phyloP scores from a whole-genome alignment of 306 rosid species.

The Pyrus bretschneideri region DNA sequence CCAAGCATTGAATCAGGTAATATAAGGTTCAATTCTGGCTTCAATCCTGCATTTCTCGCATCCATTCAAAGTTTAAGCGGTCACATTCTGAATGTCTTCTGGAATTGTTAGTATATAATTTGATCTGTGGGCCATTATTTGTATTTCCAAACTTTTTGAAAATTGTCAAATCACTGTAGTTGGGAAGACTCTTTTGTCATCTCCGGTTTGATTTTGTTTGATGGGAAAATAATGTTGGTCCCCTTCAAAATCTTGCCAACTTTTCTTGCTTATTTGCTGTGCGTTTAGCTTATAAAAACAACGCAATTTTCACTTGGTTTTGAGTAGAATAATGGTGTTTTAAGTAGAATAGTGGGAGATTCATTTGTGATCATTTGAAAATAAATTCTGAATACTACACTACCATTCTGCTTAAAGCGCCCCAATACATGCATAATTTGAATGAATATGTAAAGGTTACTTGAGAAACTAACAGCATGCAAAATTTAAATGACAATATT shows the following conservation, averaged over 20 bases:
- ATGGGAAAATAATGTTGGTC: neutral
- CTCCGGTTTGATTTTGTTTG: neutral
- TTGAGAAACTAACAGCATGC: too few species aligned
- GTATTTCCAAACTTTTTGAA: neutral
- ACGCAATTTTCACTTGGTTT: too few species aligned
- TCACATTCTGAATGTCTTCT: neutral
- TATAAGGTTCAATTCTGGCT: conserved; percentile 5
- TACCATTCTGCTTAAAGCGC: too few species aligned
- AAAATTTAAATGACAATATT: too few species aligned
- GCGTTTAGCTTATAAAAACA: too few species aligned
- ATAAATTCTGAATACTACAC: too few species aligned
- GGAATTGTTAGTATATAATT: neutral
- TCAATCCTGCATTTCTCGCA: neutral
- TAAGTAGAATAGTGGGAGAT: too few species aligned
- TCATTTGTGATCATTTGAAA: too few species aligned
- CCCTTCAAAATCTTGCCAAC: neutral
- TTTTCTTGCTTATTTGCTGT: neutral
- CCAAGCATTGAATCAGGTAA: conserved; percentile 87
- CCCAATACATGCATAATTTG: too few species aligned
- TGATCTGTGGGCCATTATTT: neutral
- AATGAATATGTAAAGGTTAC: too few species aligned
- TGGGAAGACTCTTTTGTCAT: neutral
- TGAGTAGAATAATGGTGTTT: too few species aligned
- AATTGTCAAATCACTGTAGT: neutral
- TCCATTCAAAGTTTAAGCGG: neutral